Conservation (phyloP, 805 yeast genomes). For the Ogataea glucozyma region DNA sequence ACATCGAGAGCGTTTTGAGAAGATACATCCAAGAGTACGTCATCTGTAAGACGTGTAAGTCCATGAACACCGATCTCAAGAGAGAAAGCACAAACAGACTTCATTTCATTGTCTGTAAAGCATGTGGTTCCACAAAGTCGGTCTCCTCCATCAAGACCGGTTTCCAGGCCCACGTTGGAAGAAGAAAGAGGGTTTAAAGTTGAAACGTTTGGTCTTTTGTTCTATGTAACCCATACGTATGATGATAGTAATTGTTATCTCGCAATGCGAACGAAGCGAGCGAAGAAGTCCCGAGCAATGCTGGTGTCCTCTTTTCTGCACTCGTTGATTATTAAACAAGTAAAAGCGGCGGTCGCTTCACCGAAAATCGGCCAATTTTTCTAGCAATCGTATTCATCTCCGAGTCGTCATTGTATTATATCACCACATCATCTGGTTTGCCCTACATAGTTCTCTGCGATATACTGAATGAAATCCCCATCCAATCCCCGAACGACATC, state of each 20-base stretch:
- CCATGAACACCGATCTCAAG: constrained; percentile 92
- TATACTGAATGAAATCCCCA: constrained; percentile 17
- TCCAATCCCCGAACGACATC: constrained; percentile 22
- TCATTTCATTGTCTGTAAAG: constrained; percentile 95
- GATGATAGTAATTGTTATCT: constrained; percentile 10
- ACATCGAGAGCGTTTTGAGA: constrained; percentile 93
- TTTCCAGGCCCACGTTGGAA: constrained; percentile 97
- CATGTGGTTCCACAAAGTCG: constrained; percentile 96
- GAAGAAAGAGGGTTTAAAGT: constrained; percentile 64
- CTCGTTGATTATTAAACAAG: no score
- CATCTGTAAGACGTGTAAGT: constrained; percentile 98
- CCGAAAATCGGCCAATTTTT: no score
- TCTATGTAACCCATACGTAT: no score
- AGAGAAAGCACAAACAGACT: constrained; percentile 96
- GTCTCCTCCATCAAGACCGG: constrained; percentile 98
- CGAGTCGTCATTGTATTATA: no score
- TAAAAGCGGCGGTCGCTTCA: no score
- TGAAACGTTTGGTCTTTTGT: constrained; percentile 7
- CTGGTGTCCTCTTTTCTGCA: no score
- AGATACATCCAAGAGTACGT: constrained; percentile 96
- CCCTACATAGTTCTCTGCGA: constrained; percentile 14
- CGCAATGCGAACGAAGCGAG: background rate
- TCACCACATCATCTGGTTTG: no score
- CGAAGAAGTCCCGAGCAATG: no score
- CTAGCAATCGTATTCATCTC: no score